Evolutionary conservation across 1,284 basidiomycete species (phyloP), one percentile per base, ranked within the genome.

Genomic region (Athelia sp.): DNA sequence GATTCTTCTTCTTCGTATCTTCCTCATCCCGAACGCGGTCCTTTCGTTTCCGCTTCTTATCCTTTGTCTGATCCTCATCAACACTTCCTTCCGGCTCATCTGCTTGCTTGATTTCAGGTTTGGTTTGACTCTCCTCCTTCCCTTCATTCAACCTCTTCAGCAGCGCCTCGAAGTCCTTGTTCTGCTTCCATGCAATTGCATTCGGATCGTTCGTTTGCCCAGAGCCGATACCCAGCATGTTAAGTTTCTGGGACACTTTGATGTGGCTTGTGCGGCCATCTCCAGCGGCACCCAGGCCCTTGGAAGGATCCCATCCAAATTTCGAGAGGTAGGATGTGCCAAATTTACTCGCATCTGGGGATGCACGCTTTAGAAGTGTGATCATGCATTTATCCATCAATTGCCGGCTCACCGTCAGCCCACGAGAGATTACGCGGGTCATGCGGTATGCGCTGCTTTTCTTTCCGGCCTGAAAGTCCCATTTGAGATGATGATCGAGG

Each of bases 181-280:
- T 87, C 68, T 91, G 88, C 66, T 87, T 87, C 87, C 88, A 90
- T 22, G 87, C 86, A 51, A 86, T 78, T 6, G 82, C 84, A 56
- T 87, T 76, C 3, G 79, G 76, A 57, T 82, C 81, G 52, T 71
- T 74, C 57, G 72, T 74, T 54, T 86, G 81, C 47, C 77, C 79
- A 24, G 82, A 84, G 10, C 88, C 89, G 54, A 91, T 89, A 11
- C 88, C 88, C 50, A 90, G 71, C 80, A 90, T 80, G 65, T 91
- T 87, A 29, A 91, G 75, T 62, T 90, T 91, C 56, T 90, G 88
- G 9, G 76, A 70, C 21, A 88, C 87, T 61, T 83, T 83, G 60
- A 91, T 74, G 61, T 89, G 83, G 1, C 74, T 75, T 32, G 74
- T 82, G 43, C 81, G 78, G 9, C 89, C 88, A 21, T 87, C 82